These are phyloP conservation scores for Fraxinus albicans DNA, from an alignment of 305 asterid species.

Conservation along the genomic window DNA sequence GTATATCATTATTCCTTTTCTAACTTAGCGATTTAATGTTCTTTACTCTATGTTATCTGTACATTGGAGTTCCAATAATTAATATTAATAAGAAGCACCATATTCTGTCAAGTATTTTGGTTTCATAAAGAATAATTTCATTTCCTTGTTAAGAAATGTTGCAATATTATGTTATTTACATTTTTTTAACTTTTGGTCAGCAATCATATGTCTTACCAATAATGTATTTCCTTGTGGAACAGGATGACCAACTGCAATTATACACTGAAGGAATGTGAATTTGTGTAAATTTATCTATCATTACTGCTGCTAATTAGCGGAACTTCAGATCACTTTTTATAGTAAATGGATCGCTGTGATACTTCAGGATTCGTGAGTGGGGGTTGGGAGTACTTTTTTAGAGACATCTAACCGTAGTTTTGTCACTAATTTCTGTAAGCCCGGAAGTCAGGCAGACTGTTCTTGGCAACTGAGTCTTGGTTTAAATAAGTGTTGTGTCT, in stretches of 20 bases:
- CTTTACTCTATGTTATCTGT: not conserved
- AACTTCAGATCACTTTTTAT: slow-evolving; percentile 6
- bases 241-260: slow-evolving; percentile 46
- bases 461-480: slow-evolving; percentile 52
- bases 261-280: slow-evolving; percentile 27
- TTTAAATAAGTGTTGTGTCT: slow-evolving; percentile 39
- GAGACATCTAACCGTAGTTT: slow-evolving; percentile 74
- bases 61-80: not conserved
- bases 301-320: slow-evolving; percentile 32
- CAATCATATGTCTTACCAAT: slow-evolving; percentile 1
- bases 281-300: slow-evolving; percentile 25
- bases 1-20: not conserved
- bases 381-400: slow-evolving; percentile 63
- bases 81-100: not conserved
- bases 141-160: not conserved
- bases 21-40: not conserved
- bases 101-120: not conserved
- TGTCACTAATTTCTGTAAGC: slow-evolving; percentile 41
- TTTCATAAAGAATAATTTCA: slow-evolving; percentile 6
- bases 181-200: slow-evolving; percentile 11
- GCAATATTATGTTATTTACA: not conserved
- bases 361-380: slow-evolving; percentile 99
- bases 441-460: slow-evolving; percentile 90
- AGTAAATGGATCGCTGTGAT: slow-evolving; percentile 85
- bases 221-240: slow-evolving; percentile 29